A percentile compares a stretch with the other conserved stretches of the same genome.
Conservation (phyloP, 768 basidiomycete species). For the Boletus pseudopeckii region DNA sequence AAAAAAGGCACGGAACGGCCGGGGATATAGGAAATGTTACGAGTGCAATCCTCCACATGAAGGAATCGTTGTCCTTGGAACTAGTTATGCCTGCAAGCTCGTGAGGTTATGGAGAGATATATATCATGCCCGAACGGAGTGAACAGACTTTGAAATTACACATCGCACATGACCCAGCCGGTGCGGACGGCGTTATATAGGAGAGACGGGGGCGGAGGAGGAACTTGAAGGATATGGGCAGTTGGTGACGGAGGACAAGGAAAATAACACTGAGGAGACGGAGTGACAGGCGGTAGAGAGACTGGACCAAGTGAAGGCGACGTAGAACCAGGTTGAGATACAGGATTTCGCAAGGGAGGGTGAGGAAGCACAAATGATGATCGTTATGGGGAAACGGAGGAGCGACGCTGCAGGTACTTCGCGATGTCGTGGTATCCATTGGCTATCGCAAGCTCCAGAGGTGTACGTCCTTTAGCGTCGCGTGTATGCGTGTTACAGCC, state of each 20-base stretch:
- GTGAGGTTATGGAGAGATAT: too few species aligned
- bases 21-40: not conserved
- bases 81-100: not conserved
- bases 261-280: too few species aligned
- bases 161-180: too few species aligned
- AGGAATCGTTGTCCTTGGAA: not conserved
- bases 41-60: not conserved
- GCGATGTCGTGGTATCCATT: rapidly evolving
- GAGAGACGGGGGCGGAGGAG: too few species aligned
- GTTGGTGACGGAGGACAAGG: too few species aligned
- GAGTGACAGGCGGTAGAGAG: too few species aligned
- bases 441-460: not conserved
- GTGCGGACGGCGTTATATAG: too few species aligned
- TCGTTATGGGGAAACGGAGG: too few species aligned
- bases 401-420: not conserved
- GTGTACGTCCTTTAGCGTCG: not conserved
- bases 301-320: too few species aligned
- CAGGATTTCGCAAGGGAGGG: not conserved
- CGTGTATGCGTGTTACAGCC: not conserved
- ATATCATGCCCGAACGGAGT: not conserved
- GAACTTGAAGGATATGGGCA: too few species aligned
- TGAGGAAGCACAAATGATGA: not conserved
- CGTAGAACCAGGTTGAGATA: too few species aligned
- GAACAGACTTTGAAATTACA: too few species aligned
- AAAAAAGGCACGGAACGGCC: not conserved